These are phyloP conservation scores for Marasmius oreades DNA, from an alignment of 1,284 basidiomycete genomes.

Conservation along the genomic window DNA sequence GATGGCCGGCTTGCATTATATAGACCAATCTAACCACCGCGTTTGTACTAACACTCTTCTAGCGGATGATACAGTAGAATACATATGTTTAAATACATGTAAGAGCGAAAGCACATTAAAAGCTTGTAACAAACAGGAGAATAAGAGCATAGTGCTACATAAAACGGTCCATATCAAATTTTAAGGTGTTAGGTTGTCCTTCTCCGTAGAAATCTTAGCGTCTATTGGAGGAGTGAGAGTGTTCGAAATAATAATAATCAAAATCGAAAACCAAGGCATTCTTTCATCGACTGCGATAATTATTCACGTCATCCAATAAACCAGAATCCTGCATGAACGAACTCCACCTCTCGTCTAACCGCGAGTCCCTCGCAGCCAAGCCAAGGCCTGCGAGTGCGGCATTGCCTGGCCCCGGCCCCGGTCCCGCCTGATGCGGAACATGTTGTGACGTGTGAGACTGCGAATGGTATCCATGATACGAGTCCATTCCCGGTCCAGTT, in stretches of 20 bases:
- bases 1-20: constrained; percentile 83
- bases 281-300: neutral
- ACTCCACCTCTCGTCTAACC: constrained; percentile 55
- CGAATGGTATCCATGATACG: constrained; percentile 6
- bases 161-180: too few species aligned
- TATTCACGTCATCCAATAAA: constrained; percentile 33
- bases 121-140: neutral
- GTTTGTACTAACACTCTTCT: too few species aligned
- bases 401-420: constrained; percentile 19
- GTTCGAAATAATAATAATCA: neutral
- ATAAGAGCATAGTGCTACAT: neutral
- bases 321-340: constrained; percentile 58
- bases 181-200: too few species aligned
- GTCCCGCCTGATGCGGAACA: constrained; percentile 4
- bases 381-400: constrained; percentile 48
- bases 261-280: neutral
- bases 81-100: neutral
- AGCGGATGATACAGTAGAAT: neutral
- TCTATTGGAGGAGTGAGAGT: neutral
- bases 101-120: neutral
- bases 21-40: constrained; percentile 23
- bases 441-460: constrained; percentile 9
- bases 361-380: constrained; percentile 47
- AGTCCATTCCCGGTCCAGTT: neutral
- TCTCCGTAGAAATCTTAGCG: too few species aligned